Evolutionary conservation across 768 basidiomycete genomes (phyloP).

Genomic region (Paxillus involutus): DNA sequence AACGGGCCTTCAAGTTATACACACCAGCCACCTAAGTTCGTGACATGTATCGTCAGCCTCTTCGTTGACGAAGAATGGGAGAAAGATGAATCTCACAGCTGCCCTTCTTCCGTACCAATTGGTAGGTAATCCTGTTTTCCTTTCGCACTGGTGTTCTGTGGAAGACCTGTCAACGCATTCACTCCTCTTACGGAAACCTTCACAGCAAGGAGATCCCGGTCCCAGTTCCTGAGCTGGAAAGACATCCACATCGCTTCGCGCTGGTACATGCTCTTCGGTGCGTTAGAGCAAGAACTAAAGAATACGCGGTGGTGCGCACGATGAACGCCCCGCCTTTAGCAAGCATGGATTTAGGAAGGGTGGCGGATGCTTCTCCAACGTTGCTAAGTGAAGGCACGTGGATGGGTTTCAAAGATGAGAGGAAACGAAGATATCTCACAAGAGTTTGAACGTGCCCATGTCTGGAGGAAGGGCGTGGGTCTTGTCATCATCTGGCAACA

Average conservation of each 20-base stretch:
- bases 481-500: neutral
- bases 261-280: slow-evolving; percentile 24
- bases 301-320: slow-evolving; percentile 7
- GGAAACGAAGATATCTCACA: slow-evolving; percentile 7
- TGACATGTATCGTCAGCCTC: neutral
- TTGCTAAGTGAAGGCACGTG: slow-evolving; percentile 9
- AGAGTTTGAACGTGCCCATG: slow-evolving; percentile 22
- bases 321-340: slow-evolving; percentile 26
- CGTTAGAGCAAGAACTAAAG: neutral
- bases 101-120: neutral
- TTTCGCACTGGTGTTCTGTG: neutral
- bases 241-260: slow-evolving; percentile 33
- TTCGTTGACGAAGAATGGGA: neutral
- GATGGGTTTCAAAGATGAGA: neutral
- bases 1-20: neutral
- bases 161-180: too few relatives aligned
- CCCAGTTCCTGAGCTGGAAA: slow-evolving; percentile 4
- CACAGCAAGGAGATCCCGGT: slow-evolving; percentile 12
- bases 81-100: neutral
- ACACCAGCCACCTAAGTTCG: neutral
- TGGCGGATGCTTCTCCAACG: slow-evolving; percentile 8
- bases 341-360: slow-evolving; percentile 17
- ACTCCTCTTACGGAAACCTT: slow-evolving; percentile 28
- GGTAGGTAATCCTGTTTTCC: slow-evolving; percentile 26
- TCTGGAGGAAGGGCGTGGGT: slow-evolving; percentile 20